Evolutionary conservation across 495 filamentous ascomycete species (phyloP).

Genomic region (Aspergillus steynii): DNA sequence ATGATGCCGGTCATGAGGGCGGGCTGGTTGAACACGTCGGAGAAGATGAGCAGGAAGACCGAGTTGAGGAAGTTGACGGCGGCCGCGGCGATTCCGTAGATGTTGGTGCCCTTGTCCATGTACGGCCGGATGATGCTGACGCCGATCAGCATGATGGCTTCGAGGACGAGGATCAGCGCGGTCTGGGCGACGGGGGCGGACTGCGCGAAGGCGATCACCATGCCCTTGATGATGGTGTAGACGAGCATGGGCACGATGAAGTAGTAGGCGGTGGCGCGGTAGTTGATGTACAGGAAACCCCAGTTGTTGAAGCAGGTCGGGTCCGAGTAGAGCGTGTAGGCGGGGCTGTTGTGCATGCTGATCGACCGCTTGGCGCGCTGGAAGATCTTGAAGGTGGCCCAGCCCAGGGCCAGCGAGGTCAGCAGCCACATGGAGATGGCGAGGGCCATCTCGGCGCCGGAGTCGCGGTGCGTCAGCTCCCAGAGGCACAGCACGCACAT

Average conservation of each 20-base stretch:
- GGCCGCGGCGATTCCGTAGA: conserved; percentile 91
- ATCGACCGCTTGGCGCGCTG: conserved; percentile 87
- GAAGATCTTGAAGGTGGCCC: conserved; percentile 88
- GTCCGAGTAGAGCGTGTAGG: conserved; percentile 96
- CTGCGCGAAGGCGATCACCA: conserved; percentile 90
- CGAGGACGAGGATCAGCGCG: conserved; percentile 80
- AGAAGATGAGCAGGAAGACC: conserved; percentile 83
- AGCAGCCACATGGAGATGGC: conserved; percentile 88
- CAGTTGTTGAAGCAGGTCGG: conserved; percentile 92
- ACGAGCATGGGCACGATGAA: conserved; percentile 82
- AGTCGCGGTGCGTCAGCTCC: conserved; percentile 88
- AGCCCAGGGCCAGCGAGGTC: conserved; percentile 73
- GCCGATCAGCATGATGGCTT: conserved; percentile 75
- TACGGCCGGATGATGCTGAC: conserved; percentile 84
- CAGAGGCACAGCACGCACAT: conserved; percentile 90
- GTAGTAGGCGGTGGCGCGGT: conserved; percentile 95
- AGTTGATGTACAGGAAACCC: conserved; percentile 98
- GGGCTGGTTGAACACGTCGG: conserved; percentile 80
- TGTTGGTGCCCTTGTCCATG: conserved; percentile 99
- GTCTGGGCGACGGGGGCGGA: conserved; percentile 73
- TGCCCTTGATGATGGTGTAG: conserved; percentile 81
- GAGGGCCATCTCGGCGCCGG: conserved; percentile 81
- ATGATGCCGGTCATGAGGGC: conserved; percentile 87
- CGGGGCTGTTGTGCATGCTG: conserved; percentile 91
- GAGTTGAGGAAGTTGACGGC: conserved; percentile 88